These are phyloP conservation scores for Trifolium fragiferum DNA, from an alignment of 306 rosid species.

Conservation along the genomic window DNA sequence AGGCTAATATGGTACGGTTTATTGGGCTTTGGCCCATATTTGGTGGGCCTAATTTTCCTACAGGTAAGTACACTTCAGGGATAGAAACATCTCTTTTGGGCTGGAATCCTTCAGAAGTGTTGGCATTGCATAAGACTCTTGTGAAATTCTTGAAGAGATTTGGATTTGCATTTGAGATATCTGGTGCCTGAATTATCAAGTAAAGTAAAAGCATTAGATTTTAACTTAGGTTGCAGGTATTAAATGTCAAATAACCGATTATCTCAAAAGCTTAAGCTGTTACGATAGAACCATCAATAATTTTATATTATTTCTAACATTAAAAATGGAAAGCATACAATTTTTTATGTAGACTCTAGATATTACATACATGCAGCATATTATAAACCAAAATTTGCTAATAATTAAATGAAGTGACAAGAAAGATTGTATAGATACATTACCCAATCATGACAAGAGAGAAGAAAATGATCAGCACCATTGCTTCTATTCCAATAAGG, in stretches of 20 bases:
- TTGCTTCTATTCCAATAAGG: constrained; percentile 68
- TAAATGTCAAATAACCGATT: too few species aligned
- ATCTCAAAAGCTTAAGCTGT: too few species aligned
- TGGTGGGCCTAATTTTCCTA: constrained; percentile 57
- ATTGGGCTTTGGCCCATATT: constrained; percentile 47
- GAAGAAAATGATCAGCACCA: constrained; percentile 75
- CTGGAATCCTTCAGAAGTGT: constrained; percentile 67
- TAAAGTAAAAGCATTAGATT: constrained; percentile 4
- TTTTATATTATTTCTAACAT: too few species aligned
- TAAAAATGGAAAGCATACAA: too few species aligned
- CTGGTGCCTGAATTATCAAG: constrained; percentile 60
- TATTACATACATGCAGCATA: neutral
- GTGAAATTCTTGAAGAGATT: constrained; percentile 58
- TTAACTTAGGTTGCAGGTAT: neutral
- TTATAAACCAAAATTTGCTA: too few species aligned
- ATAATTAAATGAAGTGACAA: neutral
- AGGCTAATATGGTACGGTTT: constrained; percentile 58
- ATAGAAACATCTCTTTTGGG: constrained; percentile 67
- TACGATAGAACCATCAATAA: too few species aligned
- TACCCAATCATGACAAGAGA: constrained; percentile 84
- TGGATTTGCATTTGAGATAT: constrained; percentile 55
- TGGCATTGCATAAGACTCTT: constrained; percentile 75
- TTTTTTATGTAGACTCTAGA: neutral
- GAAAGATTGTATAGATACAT: constrained; percentile 42
- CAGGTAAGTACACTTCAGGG: constrained; percentile 60